phyloP scores from a whole-genome alignment of 495 filamentous ascomycete species.

The Cudoniella acicularis region DNA sequence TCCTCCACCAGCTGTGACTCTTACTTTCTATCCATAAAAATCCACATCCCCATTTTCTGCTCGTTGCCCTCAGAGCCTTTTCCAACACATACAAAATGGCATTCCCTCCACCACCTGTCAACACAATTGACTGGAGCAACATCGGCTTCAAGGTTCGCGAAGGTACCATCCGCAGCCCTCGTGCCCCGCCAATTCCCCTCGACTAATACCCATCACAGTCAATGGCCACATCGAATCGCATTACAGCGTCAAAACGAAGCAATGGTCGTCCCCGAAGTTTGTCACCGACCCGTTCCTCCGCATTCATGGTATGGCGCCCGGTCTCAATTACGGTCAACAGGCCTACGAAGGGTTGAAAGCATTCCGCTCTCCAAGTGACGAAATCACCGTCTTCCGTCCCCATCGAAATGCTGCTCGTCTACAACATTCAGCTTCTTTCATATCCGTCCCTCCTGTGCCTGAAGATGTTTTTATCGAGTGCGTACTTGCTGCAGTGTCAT shows the following conservation, averaged over 20 bases:
- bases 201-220: slow-evolving; percentile 39
- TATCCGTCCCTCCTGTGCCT: slow-evolving; percentile 76
- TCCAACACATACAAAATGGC: slow-evolving; percentile 21
- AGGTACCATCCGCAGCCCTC: slow-evolving; percentile 49
- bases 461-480: slow-evolving; percentile 66
- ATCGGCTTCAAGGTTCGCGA: slow-evolving; percentile 89
- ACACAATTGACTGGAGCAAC: slow-evolving; percentile 84
- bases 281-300: slow-evolving; percentile 71
- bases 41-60: not conserved
- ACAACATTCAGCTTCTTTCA: slow-evolving; percentile 69
- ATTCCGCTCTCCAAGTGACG: slow-evolving; percentile 65
- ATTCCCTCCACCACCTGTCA: slow-evolving; percentile 80
- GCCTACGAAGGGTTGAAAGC: slow-evolving; percentile 93
- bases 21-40: no score
- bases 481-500: slow-evolving; percentile 72
- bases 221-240: slow-evolving; percentile 76
- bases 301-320: slow-evolving; percentile 87
- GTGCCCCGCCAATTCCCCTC: slow-evolving; percentile 7
- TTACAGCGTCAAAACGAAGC: slow-evolving; percentile 62
- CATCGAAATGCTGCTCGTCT: slow-evolving; percentile 76
- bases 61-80: not conserved
- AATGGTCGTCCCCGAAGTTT: slow-evolving; percentile 74
- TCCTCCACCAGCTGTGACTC: no score
- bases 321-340: slow-evolving; percentile 89
- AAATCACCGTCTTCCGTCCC: slow-evolving; percentile 78